Evolutionary conservation across 495 filamentous ascomycete genomes (phyloP).

Genomic region (Niebla homalea): DNA sequence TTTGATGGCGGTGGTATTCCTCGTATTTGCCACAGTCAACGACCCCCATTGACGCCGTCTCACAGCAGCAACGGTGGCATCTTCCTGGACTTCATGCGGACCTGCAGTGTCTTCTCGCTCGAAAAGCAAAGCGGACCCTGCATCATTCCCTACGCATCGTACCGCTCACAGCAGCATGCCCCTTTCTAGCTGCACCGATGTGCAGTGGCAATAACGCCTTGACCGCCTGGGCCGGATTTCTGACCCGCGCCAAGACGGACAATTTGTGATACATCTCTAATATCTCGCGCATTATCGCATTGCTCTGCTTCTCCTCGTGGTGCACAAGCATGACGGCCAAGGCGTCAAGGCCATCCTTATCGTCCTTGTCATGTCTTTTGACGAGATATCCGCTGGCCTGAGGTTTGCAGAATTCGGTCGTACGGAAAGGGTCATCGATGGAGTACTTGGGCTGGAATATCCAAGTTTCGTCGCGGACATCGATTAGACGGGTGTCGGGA

Average conservation of each 20-base stretch:
- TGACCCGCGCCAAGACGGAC: slow-evolving; percentile 54
- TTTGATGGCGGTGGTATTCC: too few relatives aligned
- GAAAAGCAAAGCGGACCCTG: too few relatives aligned
- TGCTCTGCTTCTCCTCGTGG: slow-evolving; percentile 39
- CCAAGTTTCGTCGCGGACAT: slow-evolving; percentile 72
- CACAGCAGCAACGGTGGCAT: too few relatives aligned
- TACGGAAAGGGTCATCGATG: slow-evolving; percentile 51
- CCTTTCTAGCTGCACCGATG: slow-evolving; percentile 49
- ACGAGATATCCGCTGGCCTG: slow-evolving; percentile 64
- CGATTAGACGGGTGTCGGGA: slow-evolving; percentile 59
- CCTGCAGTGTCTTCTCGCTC: too few relatives aligned
- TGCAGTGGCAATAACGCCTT: slow-evolving; percentile 69
- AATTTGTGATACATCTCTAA: slow-evolving; percentile 65
- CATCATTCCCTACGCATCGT: slow-evolving; percentile 4
- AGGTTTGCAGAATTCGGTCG: slow-evolving; percentile 49
- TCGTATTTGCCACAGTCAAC: too few relatives aligned
- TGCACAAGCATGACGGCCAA: slow-evolving; percentile 53
- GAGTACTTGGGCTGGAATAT: slow-evolving; percentile 45
- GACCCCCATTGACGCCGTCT: too few relatives aligned
- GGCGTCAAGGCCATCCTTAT: slow-evolving; percentile 47
- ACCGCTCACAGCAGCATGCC: not conserved
- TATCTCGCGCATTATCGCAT: slow-evolving; percentile 54
- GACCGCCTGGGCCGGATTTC: slow-evolving; percentile 50
- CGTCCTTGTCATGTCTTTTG: slow-evolving; percentile 51
- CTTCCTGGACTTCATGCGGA: too few relatives aligned